These are phyloP conservation scores for Cornus kousa DNA, from an alignment of 148 eudicot genomes.

Conservation along the genomic window DNA sequence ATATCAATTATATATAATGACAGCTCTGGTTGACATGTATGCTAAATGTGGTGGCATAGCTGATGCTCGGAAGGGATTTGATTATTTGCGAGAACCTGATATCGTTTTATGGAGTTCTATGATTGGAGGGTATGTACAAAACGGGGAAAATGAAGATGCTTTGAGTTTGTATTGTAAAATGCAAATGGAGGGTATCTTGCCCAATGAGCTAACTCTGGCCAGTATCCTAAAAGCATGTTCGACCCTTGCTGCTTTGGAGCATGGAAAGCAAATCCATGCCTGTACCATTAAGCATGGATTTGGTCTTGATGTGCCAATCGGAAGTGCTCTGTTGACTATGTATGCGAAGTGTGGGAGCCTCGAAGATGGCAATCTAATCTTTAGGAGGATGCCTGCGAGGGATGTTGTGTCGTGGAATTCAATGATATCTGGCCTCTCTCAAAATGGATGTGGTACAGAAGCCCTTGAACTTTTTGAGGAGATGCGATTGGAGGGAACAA, in stretches of 20 bases:
- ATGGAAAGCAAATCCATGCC: conserved; percentile 69
- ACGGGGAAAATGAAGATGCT: conserved; percentile 52
- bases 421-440: conserved; percentile 67
- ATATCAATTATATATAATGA: conserved; percentile 44
- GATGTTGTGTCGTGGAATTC: conserved; percentile 63
- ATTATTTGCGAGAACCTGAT: conserved; percentile 51
- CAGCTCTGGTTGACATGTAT: conserved; percentile 64
- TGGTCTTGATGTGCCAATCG: conserved; percentile 35
- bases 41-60: conserved; percentile 47
- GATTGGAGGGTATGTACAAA: conserved; percentile 59
- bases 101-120: conserved; percentile 68
- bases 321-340: conserved; percentile 66
- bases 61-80: conserved; percentile 58
- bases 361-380: conserved; percentile 41
- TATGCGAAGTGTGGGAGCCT: conserved; percentile 65
- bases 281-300: conserved; percentile 53
- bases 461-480: conserved; percentile 56
- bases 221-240: conserved; percentile 61
- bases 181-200: conserved; percentile 48
- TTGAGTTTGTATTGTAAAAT: conserved; percentile 50
- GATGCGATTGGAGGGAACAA: conserved; percentile 44
- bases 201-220: conserved; percentile 57
- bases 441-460: conserved; percentile 50
- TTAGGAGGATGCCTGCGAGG: conserved; percentile 40
- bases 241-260: conserved; percentile 58